Conservation (phyloP, 2,329 filamentous ascomycete genomes). For the Cercospora sp. region DNA sequence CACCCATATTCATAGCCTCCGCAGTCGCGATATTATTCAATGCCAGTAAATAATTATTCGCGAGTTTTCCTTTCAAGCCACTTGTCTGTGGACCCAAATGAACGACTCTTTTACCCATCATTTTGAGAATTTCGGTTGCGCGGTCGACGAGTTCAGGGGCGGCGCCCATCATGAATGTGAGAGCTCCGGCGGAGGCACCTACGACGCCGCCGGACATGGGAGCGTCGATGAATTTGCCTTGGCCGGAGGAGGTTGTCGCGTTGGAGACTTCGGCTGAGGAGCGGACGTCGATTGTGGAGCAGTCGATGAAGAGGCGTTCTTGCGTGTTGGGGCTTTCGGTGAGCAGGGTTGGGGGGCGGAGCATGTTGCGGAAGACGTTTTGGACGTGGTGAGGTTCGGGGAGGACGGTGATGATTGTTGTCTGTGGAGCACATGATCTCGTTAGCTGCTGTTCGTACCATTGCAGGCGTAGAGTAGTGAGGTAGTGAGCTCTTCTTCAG, state of each 20-base stretch:
- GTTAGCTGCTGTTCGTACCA: constrained; percentile 1
- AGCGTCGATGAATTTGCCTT: constrained; percentile 84
- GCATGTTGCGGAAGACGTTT: constrained; percentile 75
- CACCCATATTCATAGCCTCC: constrained; percentile 67
- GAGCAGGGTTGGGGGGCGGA: constrained; percentile 59
- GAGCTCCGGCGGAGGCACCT: constrained; percentile 78
- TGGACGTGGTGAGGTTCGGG: constrained; percentile 88
- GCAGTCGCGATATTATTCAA: constrained; percentile 81
- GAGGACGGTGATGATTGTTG: constrained; percentile 82
- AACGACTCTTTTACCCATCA: constrained; percentile 84
- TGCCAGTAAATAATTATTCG: constrained; percentile 95
- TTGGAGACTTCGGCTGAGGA: constrained; percentile 78
- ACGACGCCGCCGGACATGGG: constrained; percentile 97
- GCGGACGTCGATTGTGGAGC: constrained; percentile 90
- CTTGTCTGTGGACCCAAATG: constrained; percentile 83
- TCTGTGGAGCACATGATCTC: constrained; percentile 52
- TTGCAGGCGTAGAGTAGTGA: neutral
- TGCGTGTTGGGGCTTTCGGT: constrained; percentile 48
- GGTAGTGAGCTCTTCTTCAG: constrained; percentile 50
- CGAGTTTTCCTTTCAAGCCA: constrained; percentile 87
- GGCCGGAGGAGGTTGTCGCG: constrained; percentile 63
- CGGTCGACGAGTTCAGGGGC: constrained; percentile 61
- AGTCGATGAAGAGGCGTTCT: constrained; percentile 85
- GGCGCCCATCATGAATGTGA: constrained; percentile 95
- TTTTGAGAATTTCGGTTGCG: constrained; percentile 67